Percentiles rank a stretch among this genome's conserved stretches.
phyloP scores from a whole-genome alignment of 768 basidiomycete species.

The Kwoniella heveanensis region DNA sequence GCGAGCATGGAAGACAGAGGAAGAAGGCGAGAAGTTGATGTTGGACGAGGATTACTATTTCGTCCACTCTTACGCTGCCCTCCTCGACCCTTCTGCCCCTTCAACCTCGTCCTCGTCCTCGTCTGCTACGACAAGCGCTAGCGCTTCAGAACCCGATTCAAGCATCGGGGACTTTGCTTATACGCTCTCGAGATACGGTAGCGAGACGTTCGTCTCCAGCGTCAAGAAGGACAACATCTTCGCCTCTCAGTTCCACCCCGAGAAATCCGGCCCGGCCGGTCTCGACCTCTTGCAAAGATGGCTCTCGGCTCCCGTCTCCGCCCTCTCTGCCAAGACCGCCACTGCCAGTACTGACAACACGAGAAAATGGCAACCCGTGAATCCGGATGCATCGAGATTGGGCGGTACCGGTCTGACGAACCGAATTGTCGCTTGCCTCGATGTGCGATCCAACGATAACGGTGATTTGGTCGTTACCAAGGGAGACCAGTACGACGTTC shows the following conservation, averaged over 20 bases:
- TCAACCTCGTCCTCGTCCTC: constrained; percentile 38
- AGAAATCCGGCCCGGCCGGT: constrained; percentile 90
- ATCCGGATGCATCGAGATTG: constrained; percentile 40
- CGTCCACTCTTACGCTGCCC: constrained; percentile 78
- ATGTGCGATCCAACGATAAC: constrained; percentile 91
- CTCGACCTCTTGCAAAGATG: constrained; percentile 76
- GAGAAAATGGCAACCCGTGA: constrained; percentile 28
- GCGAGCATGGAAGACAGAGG: constrained; percentile 60
- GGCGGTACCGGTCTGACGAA: constrained; percentile 68
- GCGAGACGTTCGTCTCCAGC: constrained; percentile 82
- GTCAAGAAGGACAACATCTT: constrained; percentile 83
- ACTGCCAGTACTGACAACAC: neutral
- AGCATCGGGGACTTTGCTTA: constrained; percentile 71
- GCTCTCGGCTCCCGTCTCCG: constrained; percentile 60
- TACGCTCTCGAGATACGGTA: constrained; percentile 90
- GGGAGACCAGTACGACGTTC: constrained; percentile 98
- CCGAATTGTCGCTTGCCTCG: constrained; percentile 94
- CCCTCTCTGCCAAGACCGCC: constrained; percentile 28
- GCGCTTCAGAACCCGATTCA: constrained; percentile 28
- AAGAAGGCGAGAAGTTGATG: constrained; percentile 47
- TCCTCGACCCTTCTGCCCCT: constrained; percentile 57
- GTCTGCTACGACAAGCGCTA: neutral
- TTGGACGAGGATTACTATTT: constrained; percentile 81
- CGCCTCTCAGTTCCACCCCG: constrained; percentile 95
- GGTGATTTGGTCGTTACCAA: constrained; percentile 99